A percentile compares a stretch with the other conserved stretches of the same genome.
Evolutionary conservation across 2,329 filamentous ascomycete genomes (phyloP).

Genomic region (Nannizziopsis arthrosporioides): DNA sequence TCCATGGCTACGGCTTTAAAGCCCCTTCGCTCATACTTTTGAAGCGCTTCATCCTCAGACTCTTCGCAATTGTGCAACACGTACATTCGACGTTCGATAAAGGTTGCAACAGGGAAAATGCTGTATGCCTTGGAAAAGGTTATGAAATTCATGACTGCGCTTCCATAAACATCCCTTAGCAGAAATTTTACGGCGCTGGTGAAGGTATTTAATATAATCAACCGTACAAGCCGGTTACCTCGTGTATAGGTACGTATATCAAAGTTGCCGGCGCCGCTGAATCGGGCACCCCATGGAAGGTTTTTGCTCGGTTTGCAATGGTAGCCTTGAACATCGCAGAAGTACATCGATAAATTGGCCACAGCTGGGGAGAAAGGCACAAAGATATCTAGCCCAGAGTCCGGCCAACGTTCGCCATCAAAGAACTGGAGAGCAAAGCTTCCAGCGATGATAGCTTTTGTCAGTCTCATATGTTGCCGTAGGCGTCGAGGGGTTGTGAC

Average conservation of each 20-base stretch:
- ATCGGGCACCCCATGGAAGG: too few species aligned
- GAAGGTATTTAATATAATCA: not conserved
- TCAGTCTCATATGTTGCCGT: not conserved
- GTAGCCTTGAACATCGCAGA: constrained; percentile 1
- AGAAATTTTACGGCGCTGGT: not conserved
- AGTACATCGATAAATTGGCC: not conserved
- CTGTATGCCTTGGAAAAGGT: constrained; percentile 5
- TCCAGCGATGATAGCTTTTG: not conserved
- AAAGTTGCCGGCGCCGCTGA: not conserved
- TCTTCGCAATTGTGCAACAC: not conserved
- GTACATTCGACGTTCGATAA: constrained; percentile 1
- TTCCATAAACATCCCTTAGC: not conserved
- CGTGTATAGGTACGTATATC: not conserved
- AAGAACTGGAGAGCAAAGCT: constrained; percentile 3
- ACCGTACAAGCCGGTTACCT: not conserved
- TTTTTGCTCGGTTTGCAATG: not conserved
- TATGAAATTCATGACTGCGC: constrained; percentile 5
- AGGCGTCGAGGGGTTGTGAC: not conserved
- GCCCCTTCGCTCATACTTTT: constrained; percentile 1
- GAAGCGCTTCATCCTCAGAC: not conserved
- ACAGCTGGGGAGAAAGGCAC: not conserved
- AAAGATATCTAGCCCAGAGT: constrained; percentile 1
- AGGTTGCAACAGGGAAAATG: not conserved
- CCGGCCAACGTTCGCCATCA: not conserved
- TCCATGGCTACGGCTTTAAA: not conserved